A percentile compares a stretch with the other conserved stretches of the same genome.
phyloP scores from a whole-genome alignment of 2,329 filamentous ascomycete species.

The Fusarium poae region DNA sequence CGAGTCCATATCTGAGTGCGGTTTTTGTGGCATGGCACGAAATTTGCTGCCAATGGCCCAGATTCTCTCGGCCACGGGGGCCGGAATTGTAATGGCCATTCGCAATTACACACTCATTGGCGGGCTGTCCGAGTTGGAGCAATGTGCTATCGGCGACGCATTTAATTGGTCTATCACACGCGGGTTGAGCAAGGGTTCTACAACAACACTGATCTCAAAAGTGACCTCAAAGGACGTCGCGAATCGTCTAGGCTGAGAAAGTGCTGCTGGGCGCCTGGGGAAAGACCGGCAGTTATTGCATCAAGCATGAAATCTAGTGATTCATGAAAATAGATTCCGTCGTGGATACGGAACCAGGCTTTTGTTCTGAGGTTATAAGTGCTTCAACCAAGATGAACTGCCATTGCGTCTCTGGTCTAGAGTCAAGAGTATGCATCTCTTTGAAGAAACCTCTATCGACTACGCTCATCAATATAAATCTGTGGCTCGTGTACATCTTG shows the following conservation, averaged over 20 bases:
- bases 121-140: constrained; percentile 36
- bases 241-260: constrained; percentile 28
- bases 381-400: not conserved
- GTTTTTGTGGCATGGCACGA: constrained; percentile 14
- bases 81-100: constrained; percentile 39
- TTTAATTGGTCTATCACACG: constrained; percentile 42
- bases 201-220: constrained; percentile 31
- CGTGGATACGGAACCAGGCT: not conserved
- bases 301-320: constrained; percentile 28
- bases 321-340: constrained; percentile 1
- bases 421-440: not conserved
- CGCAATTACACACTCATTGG: constrained; percentile 25
- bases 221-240: constrained; percentile 17
- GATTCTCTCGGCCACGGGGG: constrained; percentile 41
- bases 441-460: not conserved
- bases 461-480: constrained; percentile 24
- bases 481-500: constrained; percentile 22
- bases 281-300: constrained; percentile 9
- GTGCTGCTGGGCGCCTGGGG: constrained; percentile 4
- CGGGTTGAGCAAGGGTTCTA: constrained; percentile 27
- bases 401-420: not conserved
- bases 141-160: constrained; percentile 46
- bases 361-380: not conserved
- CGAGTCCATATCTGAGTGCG: constrained; percentile 4
- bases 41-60: constrained; percentile 41